Base-by-base conservation (phyloP, 2,329 filamentous ascomycete species). In the Colletotrichum magnum region DNA sequence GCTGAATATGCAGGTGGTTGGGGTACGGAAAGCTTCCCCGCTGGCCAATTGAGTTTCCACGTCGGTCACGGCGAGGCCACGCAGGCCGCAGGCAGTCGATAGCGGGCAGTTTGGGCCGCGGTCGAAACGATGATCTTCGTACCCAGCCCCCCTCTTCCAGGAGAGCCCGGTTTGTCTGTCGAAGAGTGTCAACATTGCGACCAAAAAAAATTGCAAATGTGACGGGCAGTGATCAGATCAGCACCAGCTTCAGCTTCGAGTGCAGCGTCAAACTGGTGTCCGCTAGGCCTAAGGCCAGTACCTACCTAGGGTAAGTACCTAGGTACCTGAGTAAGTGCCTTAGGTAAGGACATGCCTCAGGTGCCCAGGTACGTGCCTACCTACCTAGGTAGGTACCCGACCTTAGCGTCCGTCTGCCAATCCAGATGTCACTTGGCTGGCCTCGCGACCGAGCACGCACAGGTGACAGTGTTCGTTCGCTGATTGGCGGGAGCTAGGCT, bases 11-110 rank as follows among this genome's bases (percentile, higher is more conserved):
- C 21, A 24, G 58, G 68, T 70, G 68, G 64, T 66, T 69, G 66
- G 66, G 66, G 56, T 48, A 66, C 21, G 21, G 21, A 24, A 24
- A 24, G 56, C 66, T 60, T 58, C 32, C 7, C 21, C 45, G 50
- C 24, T 66, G 62, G 50, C 66, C 62, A 69, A 69, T 69, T 60
- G 50, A 60, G 66, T 57, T 54, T 52, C 41, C 10, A 36, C n/a
- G 56, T 28, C 21, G 43, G 56, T 32, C 28, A 45, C 43, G 39
- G 43, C 48, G 56, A 69, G 66, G 66, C 65, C 62, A 66, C 66
- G 62, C 66, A 69, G 66, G 64, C 53, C 66, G 62, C 66, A 69
- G 66, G 64, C 53, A 58, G 65, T 68, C 65, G 65, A 59, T 68
- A 65, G 65, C 54, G 65, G 60, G 61, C 65, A 68, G 32, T 65